phyloP scores from a whole-genome alignment of 148 eudicot genomes.

The Fallopia convolvulus region DNA sequence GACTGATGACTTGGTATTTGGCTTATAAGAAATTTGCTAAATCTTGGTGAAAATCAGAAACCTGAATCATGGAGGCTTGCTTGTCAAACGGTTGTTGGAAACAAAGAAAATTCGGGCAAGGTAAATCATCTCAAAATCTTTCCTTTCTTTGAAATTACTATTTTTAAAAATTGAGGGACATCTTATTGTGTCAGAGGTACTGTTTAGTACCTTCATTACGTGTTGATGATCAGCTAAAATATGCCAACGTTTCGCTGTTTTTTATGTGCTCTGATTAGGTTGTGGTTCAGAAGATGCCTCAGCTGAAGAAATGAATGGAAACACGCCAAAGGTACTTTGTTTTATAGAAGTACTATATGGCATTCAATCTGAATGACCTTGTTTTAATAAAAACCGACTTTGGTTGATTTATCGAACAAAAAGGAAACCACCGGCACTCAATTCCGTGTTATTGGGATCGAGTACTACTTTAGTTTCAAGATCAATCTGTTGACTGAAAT shows the following conservation, averaged over 20 bases:
- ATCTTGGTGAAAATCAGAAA: neutral
- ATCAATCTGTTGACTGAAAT: neutral
- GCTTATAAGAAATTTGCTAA: neutral
- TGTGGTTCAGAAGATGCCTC: conserved; percentile 8
- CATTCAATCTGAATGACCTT: no score
- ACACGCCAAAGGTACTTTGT: no score
- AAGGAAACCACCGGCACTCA: no score
- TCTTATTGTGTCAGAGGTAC: no score
- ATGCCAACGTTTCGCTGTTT: neutral
- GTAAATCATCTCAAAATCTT: neutral
- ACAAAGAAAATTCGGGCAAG: neutral
- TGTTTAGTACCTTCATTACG: neutral
- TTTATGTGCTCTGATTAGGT: neutral
- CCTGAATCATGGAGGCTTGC: conserved; percentile 1
- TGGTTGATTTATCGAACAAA: no score
- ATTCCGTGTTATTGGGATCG: no score
- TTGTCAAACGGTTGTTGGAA: neutral
- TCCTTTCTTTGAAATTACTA: neutral
- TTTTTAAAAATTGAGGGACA: no score
- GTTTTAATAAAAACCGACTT: no score
- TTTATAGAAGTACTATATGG: no score
- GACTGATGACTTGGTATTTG: neutral
- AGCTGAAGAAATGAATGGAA: neutral
- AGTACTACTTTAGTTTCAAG: no score
- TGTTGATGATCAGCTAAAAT: neutral